Conservation (phyloP, 129 eudicot genomes). For the Chrysanthemum lavandulifolium region DNA sequence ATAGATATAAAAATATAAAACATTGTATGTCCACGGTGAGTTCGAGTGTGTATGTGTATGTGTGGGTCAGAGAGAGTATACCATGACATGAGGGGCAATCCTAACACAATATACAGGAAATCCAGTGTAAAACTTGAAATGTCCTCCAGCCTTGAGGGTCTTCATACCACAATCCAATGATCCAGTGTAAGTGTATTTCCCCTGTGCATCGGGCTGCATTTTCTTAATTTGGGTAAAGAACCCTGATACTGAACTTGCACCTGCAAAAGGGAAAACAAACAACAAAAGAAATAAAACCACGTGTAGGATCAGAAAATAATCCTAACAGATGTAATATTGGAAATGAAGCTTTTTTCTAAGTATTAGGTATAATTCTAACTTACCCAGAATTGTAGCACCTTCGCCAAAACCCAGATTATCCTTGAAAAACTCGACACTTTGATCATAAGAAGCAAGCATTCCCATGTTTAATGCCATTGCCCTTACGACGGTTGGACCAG, state of each 20-base stretch:
- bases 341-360: not conserved
- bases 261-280: constrained; percentile 30
- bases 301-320: not conserved
- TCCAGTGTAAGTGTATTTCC: constrained; percentile 79
- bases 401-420: constrained; percentile 73
- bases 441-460: constrained; percentile 98
- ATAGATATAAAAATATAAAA: not conserved
- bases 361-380: constrained; percentile 9
- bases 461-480: constrained; percentile 97
- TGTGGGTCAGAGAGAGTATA: constrained; percentile 33
- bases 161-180: constrained; percentile 84
- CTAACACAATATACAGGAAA: constrained; percentile 90
- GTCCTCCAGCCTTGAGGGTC: constrained; percentile 84
- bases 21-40: not conserved
- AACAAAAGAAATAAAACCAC: not conserved
- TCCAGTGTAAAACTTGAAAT: constrained; percentile 79
- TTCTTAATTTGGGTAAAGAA: constrained; percentile 89
- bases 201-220: constrained; percentile 91
- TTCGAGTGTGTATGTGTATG: not conserved
- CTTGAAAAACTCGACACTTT: constrained; percentile 71
- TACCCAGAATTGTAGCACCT: constrained; percentile 74
- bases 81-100: constrained; percentile 99
- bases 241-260: constrained; percentile 88
- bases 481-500: constrained; percentile 90
- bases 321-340: not conserved